A percentile compares a stretch with the other conserved stretches of the same genome.
phyloP scores from a whole-genome alignment of 2,329 filamentous ascomycete species.

The Curvularia hawaiiensis region DNA sequence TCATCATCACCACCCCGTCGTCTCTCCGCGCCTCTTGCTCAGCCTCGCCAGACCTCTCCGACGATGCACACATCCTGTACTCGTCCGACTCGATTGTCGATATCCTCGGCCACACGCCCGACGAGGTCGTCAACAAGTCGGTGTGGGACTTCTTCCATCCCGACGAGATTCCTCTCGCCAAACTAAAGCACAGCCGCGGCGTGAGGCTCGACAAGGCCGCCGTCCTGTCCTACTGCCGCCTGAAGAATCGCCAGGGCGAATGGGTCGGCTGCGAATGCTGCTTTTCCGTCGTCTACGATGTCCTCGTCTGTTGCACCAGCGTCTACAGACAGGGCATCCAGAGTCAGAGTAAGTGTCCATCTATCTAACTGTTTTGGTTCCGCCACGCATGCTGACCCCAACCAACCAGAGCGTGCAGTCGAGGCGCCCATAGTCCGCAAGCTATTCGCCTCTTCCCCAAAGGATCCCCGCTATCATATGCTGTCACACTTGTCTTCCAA shows the following conservation, averaged over 20 bases:
- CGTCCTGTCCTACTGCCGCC: conserved; percentile 78
- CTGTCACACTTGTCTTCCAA: conserved; percentile 82
- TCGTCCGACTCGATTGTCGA: conserved; percentile 83
- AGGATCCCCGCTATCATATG: conserved; percentile 89
- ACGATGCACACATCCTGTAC: conserved; percentile 80
- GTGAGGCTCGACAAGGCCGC: conserved; percentile 83
- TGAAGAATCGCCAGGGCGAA: conserved; percentile 69
- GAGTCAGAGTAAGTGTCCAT: conserved; percentile 75
- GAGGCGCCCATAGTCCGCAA: conserved; percentile 80
- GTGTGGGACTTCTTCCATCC: conserved; percentile 88
- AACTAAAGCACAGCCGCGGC: conserved; percentile 72
- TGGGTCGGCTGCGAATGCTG: conserved; percentile 87
- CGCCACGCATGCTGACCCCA: conserved; percentile 13
- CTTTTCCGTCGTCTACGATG: conserved; percentile 87
- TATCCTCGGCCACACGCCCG: conserved; percentile 78
- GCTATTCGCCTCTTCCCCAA: conserved; percentile 79
- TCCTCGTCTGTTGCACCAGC: conserved; percentile 82
- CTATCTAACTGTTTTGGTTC: background rate
- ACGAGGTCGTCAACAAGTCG: conserved; percentile 76
- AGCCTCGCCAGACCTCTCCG: conserved; percentile 65
- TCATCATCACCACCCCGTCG: background rate
- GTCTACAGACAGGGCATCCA: conserved; percentile 72
- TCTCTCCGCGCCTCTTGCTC: conserved; percentile 15
- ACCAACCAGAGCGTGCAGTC: conserved; percentile 70
- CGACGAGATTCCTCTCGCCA: conserved; percentile 77